Evolutionary conservation across 2,329 filamentous ascomycete genomes (phyloP), one percentile per base, ranked within the genome.

Genomic region (Apiospora hydei): DNA sequence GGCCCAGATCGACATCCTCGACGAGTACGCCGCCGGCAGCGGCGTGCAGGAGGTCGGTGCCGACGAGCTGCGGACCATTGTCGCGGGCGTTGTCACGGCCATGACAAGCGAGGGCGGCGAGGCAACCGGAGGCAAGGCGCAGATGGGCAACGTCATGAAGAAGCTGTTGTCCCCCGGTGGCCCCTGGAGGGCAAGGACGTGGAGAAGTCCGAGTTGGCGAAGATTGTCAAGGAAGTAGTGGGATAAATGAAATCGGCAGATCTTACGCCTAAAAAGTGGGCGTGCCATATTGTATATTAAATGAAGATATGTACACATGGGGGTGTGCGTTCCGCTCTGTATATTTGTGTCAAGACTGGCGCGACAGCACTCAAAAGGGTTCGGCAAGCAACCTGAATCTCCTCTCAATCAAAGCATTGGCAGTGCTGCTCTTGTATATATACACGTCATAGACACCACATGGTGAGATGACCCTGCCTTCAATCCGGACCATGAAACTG

Each of bases 261-360:
- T 96, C 88, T 77, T 97, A 95, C 2, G 96, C 95, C 78, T 98
- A 82, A 61, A 97, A 83, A 46, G 97, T 88, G 3, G 96, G 96
- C 64, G 96, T 96, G 26, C 53, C 30, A 11, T 21, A 34, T 4
- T 61, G 53, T 61, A 61, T 61, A 61, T n/a, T 21, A 61, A 61
- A 30, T 10, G 2, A n/a, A 13, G 3, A 41, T 18, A n/a, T 38
- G 34, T 11, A 41, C 18, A 41, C 18, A 41, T 41, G 21, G n/a
- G 26, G 24, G 38, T n/a, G 34, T 41, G 18, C 34, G 21, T 41
- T 64, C 34, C 21, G 57, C 10, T 64, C 30, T 38, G 53, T 38
- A 38, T 38, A 61, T 4, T 30, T 6, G 53, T 38, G 38, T 38
- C 30, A 38, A 16, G 16, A 11, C 26, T 57, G 26, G 14, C 6